Evolutionary conservation across 2,329 filamentous ascomycete species (phyloP), one percentile per base, ranked within the genome.

Genomic region (Lachnellula subtilissima): DNA sequence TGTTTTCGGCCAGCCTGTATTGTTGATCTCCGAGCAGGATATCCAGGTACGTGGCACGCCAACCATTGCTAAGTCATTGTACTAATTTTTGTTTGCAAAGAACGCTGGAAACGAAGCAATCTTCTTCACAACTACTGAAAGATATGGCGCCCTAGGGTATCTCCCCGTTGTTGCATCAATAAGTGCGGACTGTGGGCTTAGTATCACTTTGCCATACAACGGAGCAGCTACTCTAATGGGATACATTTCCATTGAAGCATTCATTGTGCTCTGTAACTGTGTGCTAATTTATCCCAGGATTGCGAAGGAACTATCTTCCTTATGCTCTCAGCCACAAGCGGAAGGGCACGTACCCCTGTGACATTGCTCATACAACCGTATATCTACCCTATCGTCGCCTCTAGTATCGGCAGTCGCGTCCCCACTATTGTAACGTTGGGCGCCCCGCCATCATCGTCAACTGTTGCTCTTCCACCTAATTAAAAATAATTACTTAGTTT

Each of bases 1-100:
- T 35, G 25, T 56, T 50, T 57, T 50, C 22, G 53, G 53, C 17
- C 28, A 52, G n/a, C 46, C 52, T 42, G 52, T 61, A 1, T 6
- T 60, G 1, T 46, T 61, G 19, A 49, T 59, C 36, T 61, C 59
- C 35, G 54, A 61, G 15, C 59, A 61, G 42, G 57, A 60, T 53
- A 4, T 25, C 6, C 49, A 47, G 11, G 45, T 47, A n/a, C 5
- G 45, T 28, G 6, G 9, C 23, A 2, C 6, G 14, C 12, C 22
- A 14, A 22, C 2, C 8, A n/a, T 8, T 12, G 11, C n/a, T 14
- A 28, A 12, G 8, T 25, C n/a, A 14, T 5, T 28, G 7, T 25
- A 28, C 45, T 47, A 47, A 47, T 12, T 47, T 25, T 28, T 28
- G 2, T 5, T 28, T 25, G 12, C 45, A 15, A 25, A 60, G n/a